These are phyloP conservation scores for Podospora conica DNA, from an alignment of 495 filamentous ascomycete genomes.

Conservation along the genomic window DNA sequence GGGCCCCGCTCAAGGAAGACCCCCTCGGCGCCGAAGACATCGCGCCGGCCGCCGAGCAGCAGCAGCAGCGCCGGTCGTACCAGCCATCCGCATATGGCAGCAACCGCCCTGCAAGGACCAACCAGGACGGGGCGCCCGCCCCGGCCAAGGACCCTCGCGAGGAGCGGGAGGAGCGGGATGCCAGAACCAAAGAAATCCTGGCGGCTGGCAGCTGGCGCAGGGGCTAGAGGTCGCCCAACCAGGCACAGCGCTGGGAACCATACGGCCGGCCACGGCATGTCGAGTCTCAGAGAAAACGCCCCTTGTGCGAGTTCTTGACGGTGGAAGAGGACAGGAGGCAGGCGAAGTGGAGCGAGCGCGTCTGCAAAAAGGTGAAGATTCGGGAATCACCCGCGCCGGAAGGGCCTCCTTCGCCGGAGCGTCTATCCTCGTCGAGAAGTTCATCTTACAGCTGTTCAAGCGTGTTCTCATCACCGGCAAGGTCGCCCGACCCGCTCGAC, in stretches of 20 bases:
- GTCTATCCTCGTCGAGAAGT: neutral
- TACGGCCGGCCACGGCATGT: neutral
- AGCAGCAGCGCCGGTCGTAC: neutral
- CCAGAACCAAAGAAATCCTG: conserved; percentile 15
- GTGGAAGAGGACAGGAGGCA: neutral
- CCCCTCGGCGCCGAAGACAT: conserved; percentile 1
- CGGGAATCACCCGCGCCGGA: neutral
- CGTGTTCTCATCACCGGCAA: neutral
- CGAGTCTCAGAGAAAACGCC: neutral
- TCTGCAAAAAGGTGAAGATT: neutral
- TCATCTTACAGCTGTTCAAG: neutral
- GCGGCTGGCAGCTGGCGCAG: conserved; percentile 17
- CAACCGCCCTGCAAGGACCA: neutral
- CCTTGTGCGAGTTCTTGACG: neutral
- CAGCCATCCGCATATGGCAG: conserved; percentile 1
- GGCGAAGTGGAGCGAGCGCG: neutral
- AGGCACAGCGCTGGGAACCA: neutral
- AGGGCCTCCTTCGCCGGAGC: neutral
- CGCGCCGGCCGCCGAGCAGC: neutral
- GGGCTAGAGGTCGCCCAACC: conserved; percentile 16
- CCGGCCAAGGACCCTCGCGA: conserved; percentile 6
- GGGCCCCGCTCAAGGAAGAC: conserved; percentile 4
- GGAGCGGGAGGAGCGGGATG: conserved; percentile 12
- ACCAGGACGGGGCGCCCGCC: neutral
- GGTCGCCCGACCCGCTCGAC: neutral